phyloP scores from a whole-genome alignment of 768 basidiomycete genomes.

The Pleurotus citrinopileatus region DNA sequence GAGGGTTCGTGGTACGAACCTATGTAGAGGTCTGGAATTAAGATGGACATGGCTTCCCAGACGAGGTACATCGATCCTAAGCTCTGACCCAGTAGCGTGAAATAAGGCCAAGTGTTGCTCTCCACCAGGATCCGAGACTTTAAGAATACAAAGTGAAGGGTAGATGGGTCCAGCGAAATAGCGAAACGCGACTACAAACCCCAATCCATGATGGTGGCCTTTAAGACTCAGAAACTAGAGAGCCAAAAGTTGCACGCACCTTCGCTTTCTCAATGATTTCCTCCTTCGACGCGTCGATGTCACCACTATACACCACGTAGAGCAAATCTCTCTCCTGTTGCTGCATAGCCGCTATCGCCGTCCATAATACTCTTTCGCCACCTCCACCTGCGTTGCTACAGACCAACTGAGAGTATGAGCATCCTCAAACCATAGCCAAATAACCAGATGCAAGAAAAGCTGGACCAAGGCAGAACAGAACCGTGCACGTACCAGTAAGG shows the following conservation, averaged over 20 bases:
- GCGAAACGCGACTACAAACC: constrained; percentile 71
- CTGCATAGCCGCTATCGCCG: constrained; percentile 78
- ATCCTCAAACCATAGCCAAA: constrained; percentile 30
- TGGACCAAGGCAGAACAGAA: too few species aligned
- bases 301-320: constrained; percentile 87
- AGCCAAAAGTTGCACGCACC: constrained; percentile 38
- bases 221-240: not conserved
- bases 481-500: constrained; percentile 94
- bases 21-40: constrained; percentile 90
- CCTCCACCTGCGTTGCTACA: constrained; percentile 96
- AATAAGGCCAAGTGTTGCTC: constrained; percentile 80
- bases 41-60: constrained; percentile 73
- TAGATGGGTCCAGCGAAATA: constrained; percentile 61
- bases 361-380: constrained; percentile 95
- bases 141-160: constrained; percentile 83
- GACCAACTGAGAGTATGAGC: constrained; percentile 25
- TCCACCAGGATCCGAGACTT: constrained; percentile 69
- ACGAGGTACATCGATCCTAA: constrained; percentile 82
- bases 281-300: constrained; percentile 74
- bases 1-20: constrained; percentile 43
- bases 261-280: constrained; percentile 80
- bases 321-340: constrained; percentile 60
- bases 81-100: constrained; percentile 92
- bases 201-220: too few species aligned
- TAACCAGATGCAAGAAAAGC: not conserved